Percentiles rank a stretch among this genome's conserved stretches.
These are phyloP conservation scores for Picea glauca DNA, from an alignment of 75 land plant species.

Conservation along the genomic window DNA sequence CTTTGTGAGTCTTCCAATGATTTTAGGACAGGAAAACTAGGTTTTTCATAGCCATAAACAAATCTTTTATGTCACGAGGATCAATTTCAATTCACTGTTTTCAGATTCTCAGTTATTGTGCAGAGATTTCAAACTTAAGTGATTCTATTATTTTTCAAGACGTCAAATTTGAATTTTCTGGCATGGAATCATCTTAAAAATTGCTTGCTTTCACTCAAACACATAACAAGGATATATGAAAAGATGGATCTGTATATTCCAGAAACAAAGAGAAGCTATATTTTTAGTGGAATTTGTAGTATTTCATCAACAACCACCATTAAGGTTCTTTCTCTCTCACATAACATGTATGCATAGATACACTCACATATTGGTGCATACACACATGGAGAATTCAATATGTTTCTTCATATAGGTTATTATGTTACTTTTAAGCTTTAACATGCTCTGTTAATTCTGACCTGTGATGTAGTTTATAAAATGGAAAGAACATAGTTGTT, in stretches of 20 bases:
- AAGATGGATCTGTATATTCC: conserved; percentile 89
- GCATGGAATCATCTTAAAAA: neutral
- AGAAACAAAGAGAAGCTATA: conserved; percentile 70
- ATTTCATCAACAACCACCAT: conserved; percentile 75
- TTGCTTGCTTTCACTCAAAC: neutral
- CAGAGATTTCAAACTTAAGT: neutral
- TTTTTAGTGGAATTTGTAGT: conserved; percentile 94
- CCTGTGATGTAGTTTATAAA: no score
- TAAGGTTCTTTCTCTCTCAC: conserved; percentile 50
- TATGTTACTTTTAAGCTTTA: neutral
- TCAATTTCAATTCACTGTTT: no score
- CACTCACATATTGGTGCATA: conserved; percentile 5
- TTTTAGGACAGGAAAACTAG: no score
- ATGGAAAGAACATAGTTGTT: neutral
- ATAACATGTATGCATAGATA: neutral
- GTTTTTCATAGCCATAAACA: no score
- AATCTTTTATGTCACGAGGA: no score
- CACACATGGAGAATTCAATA: neutral
- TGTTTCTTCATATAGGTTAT: neutral
- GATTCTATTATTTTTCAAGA: neutral
- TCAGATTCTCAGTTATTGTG: no score
- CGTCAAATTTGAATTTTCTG: neutral
- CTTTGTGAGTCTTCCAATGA: no score
- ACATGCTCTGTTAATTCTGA: neutral
- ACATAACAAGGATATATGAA: conserved; percentile 96